Evolutionary conservation across 2,329 filamentous ascomycete species (phyloP).

Genomic region (Pseudofabraea citricarpa): DNA sequence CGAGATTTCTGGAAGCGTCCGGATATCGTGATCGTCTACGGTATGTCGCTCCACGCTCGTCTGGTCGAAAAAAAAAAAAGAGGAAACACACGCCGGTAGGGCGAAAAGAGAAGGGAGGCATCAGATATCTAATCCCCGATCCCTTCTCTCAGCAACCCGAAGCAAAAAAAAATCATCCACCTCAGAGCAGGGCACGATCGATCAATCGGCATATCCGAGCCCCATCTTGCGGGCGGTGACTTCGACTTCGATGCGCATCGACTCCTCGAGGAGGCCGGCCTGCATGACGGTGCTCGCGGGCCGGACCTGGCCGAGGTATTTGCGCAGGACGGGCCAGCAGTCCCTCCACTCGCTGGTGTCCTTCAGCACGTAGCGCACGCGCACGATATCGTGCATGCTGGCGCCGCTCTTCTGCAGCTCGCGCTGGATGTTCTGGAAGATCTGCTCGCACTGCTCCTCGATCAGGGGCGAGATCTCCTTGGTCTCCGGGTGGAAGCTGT

Average conservation of each 20-base stretch:
- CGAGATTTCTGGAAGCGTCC: too few relatives aligned
- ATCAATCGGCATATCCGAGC: background rate
- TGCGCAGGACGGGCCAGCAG: constrained; percentile 44
- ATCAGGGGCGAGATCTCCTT: constrained; percentile 40
- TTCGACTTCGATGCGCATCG: constrained; percentile 31
- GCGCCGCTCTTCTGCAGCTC: constrained; percentile 40
- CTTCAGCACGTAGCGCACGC: constrained; percentile 50
- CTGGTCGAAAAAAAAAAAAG: too few relatives aligned
- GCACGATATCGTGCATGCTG: constrained; percentile 40
- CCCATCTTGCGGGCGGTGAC: constrained; percentile 26
- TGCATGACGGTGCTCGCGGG: constrained; percentile 51
- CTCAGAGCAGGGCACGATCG: too few relatives aligned
- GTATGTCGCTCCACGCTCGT: too few relatives aligned
- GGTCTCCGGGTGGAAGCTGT: constrained; percentile 45
- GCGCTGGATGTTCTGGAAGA: constrained; percentile 40
- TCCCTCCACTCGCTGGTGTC: constrained; percentile 40
- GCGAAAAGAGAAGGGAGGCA: too few relatives aligned
- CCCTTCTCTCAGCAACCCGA: too few relatives aligned
- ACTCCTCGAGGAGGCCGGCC: constrained; percentile 44
- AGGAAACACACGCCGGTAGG: too few relatives aligned
- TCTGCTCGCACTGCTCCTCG: constrained; percentile 44
- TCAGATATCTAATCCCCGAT: too few relatives aligned
- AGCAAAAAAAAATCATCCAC: too few relatives aligned
- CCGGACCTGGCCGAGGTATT: constrained; percentile 39
- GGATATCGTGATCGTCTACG: too few relatives aligned